A percentile compares a stretch with the other conserved stretches of the same genome.
Evolutionary conservation across 2,329 filamentous ascomycete species (phyloP).

Genomic region (Bertia moriformis): DNA sequence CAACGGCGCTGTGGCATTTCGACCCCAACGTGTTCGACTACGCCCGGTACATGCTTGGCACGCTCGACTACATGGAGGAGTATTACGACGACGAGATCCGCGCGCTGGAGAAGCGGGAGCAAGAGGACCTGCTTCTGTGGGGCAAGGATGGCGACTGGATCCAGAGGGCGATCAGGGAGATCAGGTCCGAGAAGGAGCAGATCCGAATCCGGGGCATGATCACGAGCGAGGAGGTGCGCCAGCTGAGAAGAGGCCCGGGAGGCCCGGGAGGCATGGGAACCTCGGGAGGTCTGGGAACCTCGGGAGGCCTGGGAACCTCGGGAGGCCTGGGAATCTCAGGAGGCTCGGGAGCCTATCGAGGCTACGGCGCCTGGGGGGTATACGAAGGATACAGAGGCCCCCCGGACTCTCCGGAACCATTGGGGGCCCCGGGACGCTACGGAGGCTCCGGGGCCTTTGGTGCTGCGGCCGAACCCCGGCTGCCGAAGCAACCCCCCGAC

Average conservation of each 20-base stretch:
- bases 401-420: too few relatives aligned
- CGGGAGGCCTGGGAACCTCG: too few relatives aligned
- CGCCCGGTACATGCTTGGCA: conserved; percentile 87
- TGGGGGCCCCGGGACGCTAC: neutral
- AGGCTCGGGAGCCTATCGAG: too few relatives aligned
- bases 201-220: conserved; percentile 26
- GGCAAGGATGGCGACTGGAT: conserved; percentile 90
- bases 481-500: too few relatives aligned
- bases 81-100: conserved; percentile 71
- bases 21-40: conserved; percentile 90
- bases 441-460: neutral
- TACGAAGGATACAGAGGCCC: too few relatives aligned
- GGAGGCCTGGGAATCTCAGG: too few relatives aligned
- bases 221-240: conserved; percentile 2
- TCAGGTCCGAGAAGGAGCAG: conserved; percentile 65
- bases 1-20: conserved; percentile 93
- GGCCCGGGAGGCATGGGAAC: conserved; percentile 9
- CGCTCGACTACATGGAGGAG: conserved; percentile 68
- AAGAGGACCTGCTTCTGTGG: conserved; percentile 82
- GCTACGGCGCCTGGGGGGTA: conserved; percentile 13
- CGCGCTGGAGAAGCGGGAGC: conserved; percentile 61
- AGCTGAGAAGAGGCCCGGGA: conserved; percentile 11
- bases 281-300: conserved; percentile 7
- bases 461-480: too few relatives aligned
- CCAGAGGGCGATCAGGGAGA: conserved; percentile 62